phyloP scores from a whole-genome alignment of 177 flowering plant genomes.

The Vitis hybrid region DNA sequence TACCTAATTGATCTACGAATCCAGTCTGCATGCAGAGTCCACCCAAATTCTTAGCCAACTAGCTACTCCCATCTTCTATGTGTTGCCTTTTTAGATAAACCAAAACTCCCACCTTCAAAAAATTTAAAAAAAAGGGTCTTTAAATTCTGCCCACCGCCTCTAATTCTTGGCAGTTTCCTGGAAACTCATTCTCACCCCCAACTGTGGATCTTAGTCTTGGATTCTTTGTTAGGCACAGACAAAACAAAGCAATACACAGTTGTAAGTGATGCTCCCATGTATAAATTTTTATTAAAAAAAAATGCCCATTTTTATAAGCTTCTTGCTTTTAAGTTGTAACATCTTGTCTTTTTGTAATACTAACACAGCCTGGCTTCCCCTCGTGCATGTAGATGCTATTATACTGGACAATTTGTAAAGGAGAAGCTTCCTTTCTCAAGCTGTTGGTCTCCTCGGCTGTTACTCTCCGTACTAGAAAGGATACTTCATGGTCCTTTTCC shows the following conservation, averaged over 20 bases:
- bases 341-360: background rate
- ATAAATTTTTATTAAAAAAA: background rate
- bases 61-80: too few relatives aligned
- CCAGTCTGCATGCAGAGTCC: too few relatives aligned
- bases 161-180: constrained; percentile 3
- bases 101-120: too few relatives aligned
- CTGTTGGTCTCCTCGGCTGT: constrained; percentile 14
- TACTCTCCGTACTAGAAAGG: constrained; percentile 22
- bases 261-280: background rate
- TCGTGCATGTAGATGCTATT: background rate
- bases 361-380: background rate
- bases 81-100: too few relatives aligned
- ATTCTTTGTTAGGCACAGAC: background rate
- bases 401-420: background rate
- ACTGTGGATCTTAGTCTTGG: background rate
- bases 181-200: too few relatives aligned
- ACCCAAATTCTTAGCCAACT: too few relatives aligned
- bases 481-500: constrained; percentile 24
- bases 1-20: too few relatives aligned
- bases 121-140: too few relatives aligned
- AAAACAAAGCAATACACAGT: background rate
- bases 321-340: too few relatives aligned
- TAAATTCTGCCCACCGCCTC: background rate
- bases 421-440: constrained; percentile 18
- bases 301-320: too few relatives aligned